Base-by-base conservation (phyloP, 768 basidiomycete species). In the Russula sp. region DNA sequence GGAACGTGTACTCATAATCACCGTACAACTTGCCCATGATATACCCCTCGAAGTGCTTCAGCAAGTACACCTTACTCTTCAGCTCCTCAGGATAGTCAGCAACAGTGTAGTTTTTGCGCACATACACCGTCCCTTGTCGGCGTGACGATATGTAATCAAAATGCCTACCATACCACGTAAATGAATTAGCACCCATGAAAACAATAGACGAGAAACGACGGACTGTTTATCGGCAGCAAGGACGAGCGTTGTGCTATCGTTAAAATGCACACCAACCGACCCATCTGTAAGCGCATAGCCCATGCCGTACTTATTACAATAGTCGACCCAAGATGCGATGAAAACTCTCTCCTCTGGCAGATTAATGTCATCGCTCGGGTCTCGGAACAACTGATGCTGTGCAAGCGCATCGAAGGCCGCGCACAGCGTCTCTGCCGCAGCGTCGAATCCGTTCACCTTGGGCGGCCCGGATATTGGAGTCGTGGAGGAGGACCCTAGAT, bases 261-360 rank as follows among this genome's bases (percentile, higher is more conserved):
- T 98, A 78, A 97, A 99, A 76, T 98, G 88, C 24, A 98, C 92
- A 5, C 94, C 93, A 52, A 98, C 88, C 24, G 90, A 90, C 3
- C 96, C 94, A 71, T 99, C 94, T 22, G 94, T 96, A 72, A 98
- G 79, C 4, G 94, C 93, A 74, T 97, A 98, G 1, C 96, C 97
- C 92, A 98, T 98, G n/a, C 96, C 97, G 75, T 98, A 99, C 80
- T 98, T 98, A 76, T 94, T 92, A 74, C 93, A 96, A 73, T 98
- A 98, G 75, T 98, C 97, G 48, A 98, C 90, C 97, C 97, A 98
- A n/a, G 91, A 92, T 3, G 90, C 92, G 67, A 99, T 94, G 76
- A 98, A 98, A 51, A 96, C 89, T 58, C 82, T 82, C 63, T 92
- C 90, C 20, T 85, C 81, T 0, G 80, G 81, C 2, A 92, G 69